Base-by-base conservation (phyloP, 139 green algal genomes). In the Chlorella sp. region DNA sequence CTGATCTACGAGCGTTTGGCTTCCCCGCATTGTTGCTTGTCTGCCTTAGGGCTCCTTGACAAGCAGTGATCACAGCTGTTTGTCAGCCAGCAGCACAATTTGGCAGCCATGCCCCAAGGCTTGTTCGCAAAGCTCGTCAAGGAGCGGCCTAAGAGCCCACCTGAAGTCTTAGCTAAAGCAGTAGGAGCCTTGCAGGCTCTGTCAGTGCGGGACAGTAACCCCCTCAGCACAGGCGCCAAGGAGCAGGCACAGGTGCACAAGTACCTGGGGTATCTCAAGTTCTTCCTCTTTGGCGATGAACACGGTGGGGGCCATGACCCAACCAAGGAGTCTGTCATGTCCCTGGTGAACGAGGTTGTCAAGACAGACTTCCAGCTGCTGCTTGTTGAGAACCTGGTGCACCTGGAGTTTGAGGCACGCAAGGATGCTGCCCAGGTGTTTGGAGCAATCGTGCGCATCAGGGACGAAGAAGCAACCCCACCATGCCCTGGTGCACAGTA, bases 401-500 rank as follows among this genome's bases (percentile, higher is more conserved):
- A 82, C 35, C 82, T 97, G 32, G 91, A 95, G 27, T 97, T 97
- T 78, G 91, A 96, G 82, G 68, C 84, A 20, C 78, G 91, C 27
- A 96, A 96, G 71, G 91, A 96, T 69, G 87, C 85, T 31, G 90
- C 85, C 3, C 69, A 80, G 50, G 67, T 95, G 5, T 92, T 92
- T 64, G 85, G 88, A 2, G 81, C 79, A 0, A 70, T 96, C 3
- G 77, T 97, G n/a, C 86, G 89, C 35, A 86, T 96, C 27, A 78
- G 70, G 33, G 87, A 93, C 32, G 73, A 74, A 0, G 78, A 88
- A 32, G 72, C 72, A 5, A 60, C 83, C 32, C n/a, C n/a, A n/a
- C n/a, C n/a, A n/a, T 79, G 33, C 14, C 91, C 91, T 22, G 89
- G 89, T 0, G 83, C 84, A 26, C 26, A 75, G 0, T 96, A 91